Percentiles rank a stretch among this genome's conserved stretches.
phyloP scores from a whole-genome alignment of 768 basidiomycete species.

The Rhodocollybia butyracea region DNA sequence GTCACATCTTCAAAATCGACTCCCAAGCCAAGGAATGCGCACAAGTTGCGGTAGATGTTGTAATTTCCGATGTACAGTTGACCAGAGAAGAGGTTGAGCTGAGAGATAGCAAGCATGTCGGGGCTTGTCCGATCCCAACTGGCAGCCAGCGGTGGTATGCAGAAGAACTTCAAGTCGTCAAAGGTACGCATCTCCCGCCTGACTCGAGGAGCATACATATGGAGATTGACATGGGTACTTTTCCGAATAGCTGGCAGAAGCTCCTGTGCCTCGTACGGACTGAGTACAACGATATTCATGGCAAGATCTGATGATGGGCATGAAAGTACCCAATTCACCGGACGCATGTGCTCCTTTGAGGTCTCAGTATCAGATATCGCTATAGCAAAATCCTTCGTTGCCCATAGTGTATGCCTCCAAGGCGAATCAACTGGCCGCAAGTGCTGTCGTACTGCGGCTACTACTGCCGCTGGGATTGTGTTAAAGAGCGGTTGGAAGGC shows the following conservation, averaged over 20 bases:
- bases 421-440: neutral
- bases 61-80: slow-evolving; percentile 27
- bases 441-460: neutral
- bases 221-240: slow-evolving; percentile 17
- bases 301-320: neutral
- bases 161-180: slow-evolving; percentile 18
- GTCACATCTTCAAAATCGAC: neutral
- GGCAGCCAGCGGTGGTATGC: slow-evolving; percentile 17
- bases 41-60: slow-evolving; percentile 22
- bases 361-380: neutral
- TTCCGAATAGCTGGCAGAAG: slow-evolving; percentile 23
- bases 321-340: slow-evolving; percentile 25
- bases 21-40: slow-evolving; percentile 20
- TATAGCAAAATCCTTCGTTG: slow-evolving; percentile 12
- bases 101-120: slow-evolving; percentile 2
- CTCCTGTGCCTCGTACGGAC: slow-evolving; percentile 26
- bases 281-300: slow-evolving; percentile 21
- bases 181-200: slow-evolving; percentile 11
- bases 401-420: slow-evolving; percentile 4
- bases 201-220: slow-evolving; percentile 22
- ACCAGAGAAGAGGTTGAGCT: slow-evolving; percentile 28
- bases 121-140: slow-evolving; percentile 5
- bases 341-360: slow-evolving; percentile 20
- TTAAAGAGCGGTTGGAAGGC: slow-evolving; percentile 3
- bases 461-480: neutral